These are phyloP conservation scores for Aaosphaeria pasadenensis DNA, from an alignment of 2,329 filamentous ascomycete species.

Conservation along the genomic window DNA sequence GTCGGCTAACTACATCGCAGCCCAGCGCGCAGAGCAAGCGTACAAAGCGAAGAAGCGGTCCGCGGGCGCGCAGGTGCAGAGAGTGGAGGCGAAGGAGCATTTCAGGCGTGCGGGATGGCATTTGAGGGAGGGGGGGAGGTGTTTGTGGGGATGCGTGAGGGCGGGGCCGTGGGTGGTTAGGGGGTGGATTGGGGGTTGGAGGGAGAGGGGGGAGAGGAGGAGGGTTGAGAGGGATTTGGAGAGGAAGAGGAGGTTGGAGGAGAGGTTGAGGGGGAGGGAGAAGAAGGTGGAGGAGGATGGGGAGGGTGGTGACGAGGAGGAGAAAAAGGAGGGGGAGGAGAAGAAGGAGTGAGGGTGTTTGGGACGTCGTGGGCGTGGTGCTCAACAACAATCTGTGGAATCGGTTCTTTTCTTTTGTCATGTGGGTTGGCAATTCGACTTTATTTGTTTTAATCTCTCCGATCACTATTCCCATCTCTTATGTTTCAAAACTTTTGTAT, in stretches of 20 bases:
- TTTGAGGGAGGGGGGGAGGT: conserved; percentile 11
- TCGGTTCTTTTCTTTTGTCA: too few species aligned
- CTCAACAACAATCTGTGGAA: too few species aligned
- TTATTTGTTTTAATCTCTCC: too few species aligned
- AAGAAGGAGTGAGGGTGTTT: background rate
- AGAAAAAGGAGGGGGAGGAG: background rate
- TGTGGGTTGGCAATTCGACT: too few species aligned
- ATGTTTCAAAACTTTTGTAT: too few species aligned
- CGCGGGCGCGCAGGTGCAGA: conserved; percentile 7
- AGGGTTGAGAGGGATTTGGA: conserved; percentile 28
- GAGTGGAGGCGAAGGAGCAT: conserved; percentile 8
- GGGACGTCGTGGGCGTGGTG: too few species aligned
- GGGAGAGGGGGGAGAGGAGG: conserved; percentile 40
- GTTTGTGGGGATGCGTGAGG: conserved; percentile 8
- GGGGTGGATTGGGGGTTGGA: conserved; percentile 10
- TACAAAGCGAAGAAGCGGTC: conserved; percentile 15
- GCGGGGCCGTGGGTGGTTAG: conserved; percentile 15
- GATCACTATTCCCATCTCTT: too few species aligned
- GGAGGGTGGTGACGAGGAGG: conserved; percentile 7
- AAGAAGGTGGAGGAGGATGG: conserved; percentile 4
- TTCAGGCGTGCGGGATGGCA: conserved; percentile 4
- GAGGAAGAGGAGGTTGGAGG: conserved; percentile 18
- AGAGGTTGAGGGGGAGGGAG: conserved; percentile 31
- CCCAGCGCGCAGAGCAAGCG: conserved; percentile 11
- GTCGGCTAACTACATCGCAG: conserved; percentile 7